Conservation (phyloP, 257 asterid genomes). For the Salvia rosmarinus region DNA sequence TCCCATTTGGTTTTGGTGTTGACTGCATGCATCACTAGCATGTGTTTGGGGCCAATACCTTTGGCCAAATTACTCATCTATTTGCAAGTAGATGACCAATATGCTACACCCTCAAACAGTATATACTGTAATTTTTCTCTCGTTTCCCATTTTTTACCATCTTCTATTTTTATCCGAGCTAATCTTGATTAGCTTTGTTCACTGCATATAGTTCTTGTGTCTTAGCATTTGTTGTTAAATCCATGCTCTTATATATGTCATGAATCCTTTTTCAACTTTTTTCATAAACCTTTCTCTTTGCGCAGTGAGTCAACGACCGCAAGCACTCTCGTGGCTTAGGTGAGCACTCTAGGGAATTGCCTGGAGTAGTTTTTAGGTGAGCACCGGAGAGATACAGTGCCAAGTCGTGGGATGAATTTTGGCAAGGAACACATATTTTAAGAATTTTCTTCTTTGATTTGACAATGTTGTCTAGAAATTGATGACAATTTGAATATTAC, state of each 20-base stretch:
- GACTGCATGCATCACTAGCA: neutral
- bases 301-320: conserved; percentile 60
- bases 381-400: neutral
- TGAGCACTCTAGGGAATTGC: neutral
- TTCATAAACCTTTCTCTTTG: neutral
- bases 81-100: neutral
- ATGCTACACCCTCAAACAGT: neutral
- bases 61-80: neutral
- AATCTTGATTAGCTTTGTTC: neutral
- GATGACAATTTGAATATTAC: conserved; percentile 15
- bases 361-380: conserved; percentile 11
- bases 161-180: neutral
- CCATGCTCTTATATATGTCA: neutral
- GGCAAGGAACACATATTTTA: conserved; percentile 22
- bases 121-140: neutral
- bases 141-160: neutral
- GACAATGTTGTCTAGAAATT: conserved; percentile 13
- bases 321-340: conserved; percentile 59
- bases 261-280: neutral
- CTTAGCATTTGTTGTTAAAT: neutral
- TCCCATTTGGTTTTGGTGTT: neutral
- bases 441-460: conserved; percentile 19
- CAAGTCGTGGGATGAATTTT: conserved; percentile 9
- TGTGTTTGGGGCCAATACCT: neutral
- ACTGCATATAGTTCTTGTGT: neutral